Evolutionary conservation across 306 rosid genomes (phyloP).

Genomic region (Prunus mume): DNA sequence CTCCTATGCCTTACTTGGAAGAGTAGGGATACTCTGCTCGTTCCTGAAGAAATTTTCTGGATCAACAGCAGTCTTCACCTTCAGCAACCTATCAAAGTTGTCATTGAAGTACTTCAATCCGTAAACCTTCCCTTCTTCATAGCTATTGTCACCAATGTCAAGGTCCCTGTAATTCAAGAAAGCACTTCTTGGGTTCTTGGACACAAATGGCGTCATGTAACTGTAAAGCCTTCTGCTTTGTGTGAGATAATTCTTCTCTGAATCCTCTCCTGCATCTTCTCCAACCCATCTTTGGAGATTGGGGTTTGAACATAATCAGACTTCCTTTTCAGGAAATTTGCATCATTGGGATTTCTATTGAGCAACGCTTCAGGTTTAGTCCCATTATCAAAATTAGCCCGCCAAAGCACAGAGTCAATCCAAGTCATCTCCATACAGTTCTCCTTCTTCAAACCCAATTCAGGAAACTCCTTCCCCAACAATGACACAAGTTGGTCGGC

Average conservation of each 20-base stretch:
- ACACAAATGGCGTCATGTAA: constrained; percentile 72
- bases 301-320: constrained; percentile 64
- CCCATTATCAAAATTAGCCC: constrained; percentile 34
- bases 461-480: constrained; percentile 53
- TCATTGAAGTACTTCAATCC: constrained; percentile 54
- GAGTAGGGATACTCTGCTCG: constrained; percentile 65
- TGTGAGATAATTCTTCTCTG: constrained; percentile 19
- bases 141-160: constrained; percentile 56
- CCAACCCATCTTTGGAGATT: constrained; percentile 49
- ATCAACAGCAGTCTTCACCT: constrained; percentile 57
- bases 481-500: constrained; percentile 42
- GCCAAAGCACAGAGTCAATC: constrained; percentile 61
- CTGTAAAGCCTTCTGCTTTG: constrained; percentile 44
- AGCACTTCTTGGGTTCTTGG: constrained; percentile 71
- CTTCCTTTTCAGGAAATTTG: constrained; percentile 41
- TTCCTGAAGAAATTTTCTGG: constrained; percentile 70
- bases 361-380: constrained; percentile 42
- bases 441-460: constrained; percentile 46
- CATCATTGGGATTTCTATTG: constrained; percentile 39
- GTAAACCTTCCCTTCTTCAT: constrained; percentile 50
- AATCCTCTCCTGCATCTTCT: constrained; percentile 25
- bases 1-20: constrained; percentile 31
- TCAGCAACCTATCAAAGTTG: constrained; percentile 63
- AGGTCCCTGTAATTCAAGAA: constrained; percentile 72
- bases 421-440: constrained; percentile 51